Base-by-base conservation (phyloP, 208 protist genomes). In the Histomonas meleagridis region DNA sequence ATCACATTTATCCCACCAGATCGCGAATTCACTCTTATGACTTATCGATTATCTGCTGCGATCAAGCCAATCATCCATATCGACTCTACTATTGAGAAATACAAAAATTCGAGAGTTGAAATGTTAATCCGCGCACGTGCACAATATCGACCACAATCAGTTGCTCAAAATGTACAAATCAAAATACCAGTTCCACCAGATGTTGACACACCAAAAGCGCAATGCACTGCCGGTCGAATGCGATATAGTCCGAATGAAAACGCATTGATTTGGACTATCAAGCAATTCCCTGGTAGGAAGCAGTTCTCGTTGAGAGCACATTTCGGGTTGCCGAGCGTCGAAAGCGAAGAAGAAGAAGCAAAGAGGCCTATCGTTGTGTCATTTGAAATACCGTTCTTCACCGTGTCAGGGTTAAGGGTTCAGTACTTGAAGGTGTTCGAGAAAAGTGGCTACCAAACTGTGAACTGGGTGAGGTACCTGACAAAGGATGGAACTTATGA, bases 341-440 rank as follows among this genome's bases (percentile, higher is more conserved):
- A 95, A 28, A 96, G 93, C 93, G 95, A 93, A 91, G 96, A 97
- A 81, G 92, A 94, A 12, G 91, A 92, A 23, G 95, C 94, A n/a
- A 95, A 96, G 91, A 95, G 95, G 60, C 98, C 98, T 21, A 97
- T 99, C 65, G 94, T 95, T 78, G 97, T 99, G 90, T 95, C 97
- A 90, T 99, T 99, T 94, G 96, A 98, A 92, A 98, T 99, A 91
- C 98, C 98, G 28, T 98, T 98, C 94, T 98, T 98, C 92, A 97
- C 97, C 1, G 96, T 98, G 16, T 99, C 97, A 0, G 98, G 97
- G 60, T 96, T 99, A 46, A 97, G 98, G 90, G 97, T 99, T 91
- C 96, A 97, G 26, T 99, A 99, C 92, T 94, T 99, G 32, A 99
- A 98, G 95, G 96, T 99, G 51, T 95, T 97, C 51, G 98, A 99